Conservation (phyloP, 768 basidiomycete genomes). For the Amanita inopinata region DNA sequence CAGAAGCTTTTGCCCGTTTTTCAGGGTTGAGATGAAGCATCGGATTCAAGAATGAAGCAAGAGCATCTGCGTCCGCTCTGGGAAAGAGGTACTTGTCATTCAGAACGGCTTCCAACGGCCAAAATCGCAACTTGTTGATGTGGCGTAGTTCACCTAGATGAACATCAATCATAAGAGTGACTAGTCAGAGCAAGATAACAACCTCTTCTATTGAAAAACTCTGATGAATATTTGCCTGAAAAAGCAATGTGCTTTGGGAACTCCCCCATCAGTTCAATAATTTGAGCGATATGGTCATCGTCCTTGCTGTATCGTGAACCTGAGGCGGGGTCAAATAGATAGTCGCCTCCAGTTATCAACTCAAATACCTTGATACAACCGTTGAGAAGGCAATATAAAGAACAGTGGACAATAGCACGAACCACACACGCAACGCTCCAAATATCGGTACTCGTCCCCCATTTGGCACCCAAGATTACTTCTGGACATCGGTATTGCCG, state of each 20-base stretch:
- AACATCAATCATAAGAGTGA: neutral
- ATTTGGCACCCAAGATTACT: slow-evolving; percentile 92
- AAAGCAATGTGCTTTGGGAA: slow-evolving; percentile 77
- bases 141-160: slow-evolving; percentile 71
- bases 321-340: slow-evolving; percentile 94
- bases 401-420: slow-evolving; percentile 19
- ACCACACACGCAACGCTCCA: slow-evolving; percentile 97
- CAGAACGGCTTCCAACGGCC: slow-evolving; percentile 74
- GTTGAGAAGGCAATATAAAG: slow-evolving; percentile 7
- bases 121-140: slow-evolving; percentile 89
- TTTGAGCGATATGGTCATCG: slow-evolving; percentile 96
- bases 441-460: slow-evolving; percentile 92
- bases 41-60: slow-evolving; percentile 74
- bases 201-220: slow-evolving; percentile 98
- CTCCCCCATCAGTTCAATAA: slow-evolving; percentile 92
- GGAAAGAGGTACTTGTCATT: slow-evolving; percentile 97
- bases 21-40: slow-evolving; percentile 90
- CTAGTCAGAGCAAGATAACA: slow-evolving; percentile 13
- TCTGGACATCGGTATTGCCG: slow-evolving; percentile 96
- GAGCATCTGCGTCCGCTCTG: slow-evolving; percentile 66
- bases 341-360: slow-evolving; percentile 92
- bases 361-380: slow-evolving; percentile 66
- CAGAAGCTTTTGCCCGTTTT: slow-evolving; percentile 79
- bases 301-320: slow-evolving; percentile 94
- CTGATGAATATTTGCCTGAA: slow-evolving; percentile 84